A percentile compares a stretch with the other conserved stretches of the same genome.
Evolutionary conservation across 2,329 filamentous ascomycete species (phyloP).

Genomic region (Colletotrichum sp.): DNA sequence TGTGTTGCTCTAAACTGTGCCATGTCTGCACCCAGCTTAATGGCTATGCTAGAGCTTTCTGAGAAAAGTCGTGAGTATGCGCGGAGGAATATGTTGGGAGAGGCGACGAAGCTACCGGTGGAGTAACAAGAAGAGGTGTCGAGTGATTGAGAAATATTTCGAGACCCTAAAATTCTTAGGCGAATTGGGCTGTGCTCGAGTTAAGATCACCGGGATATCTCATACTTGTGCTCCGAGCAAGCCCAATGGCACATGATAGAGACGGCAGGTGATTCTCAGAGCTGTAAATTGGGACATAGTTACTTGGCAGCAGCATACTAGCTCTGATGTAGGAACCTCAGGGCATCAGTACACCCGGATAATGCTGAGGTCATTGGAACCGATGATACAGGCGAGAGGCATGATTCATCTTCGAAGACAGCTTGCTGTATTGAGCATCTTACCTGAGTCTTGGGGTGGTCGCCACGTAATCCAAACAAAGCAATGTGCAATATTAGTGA

Average conservation of each 20-base stretch:
- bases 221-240: accelerated
- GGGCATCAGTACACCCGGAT: neutral
- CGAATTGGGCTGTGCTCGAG: accelerated
- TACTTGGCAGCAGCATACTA: neutral
- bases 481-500: accelerated
- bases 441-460: accelerated
- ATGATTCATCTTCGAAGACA: neutral
- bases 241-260: neutral
- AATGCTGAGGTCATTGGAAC: neutral
- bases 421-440: accelerated
- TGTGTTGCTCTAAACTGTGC: accelerated
- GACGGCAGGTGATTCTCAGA: accelerated
- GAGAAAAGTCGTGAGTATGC: neutral
- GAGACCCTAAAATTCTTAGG: too few relatives aligned
- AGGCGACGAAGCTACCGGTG: accelerated
- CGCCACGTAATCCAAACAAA: accelerated
- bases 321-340: neutral
- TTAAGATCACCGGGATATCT: neutral
- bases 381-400: neutral
- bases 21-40: accelerated
- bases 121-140: neutral
- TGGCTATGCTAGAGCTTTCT: neutral
- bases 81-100: neutral
- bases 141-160: too few relatives aligned
- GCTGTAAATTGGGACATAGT: neutral